Conservation (phyloP, 2,329 filamentous ascomycete genomes). For the Sporothrix variecibatus region DNA sequence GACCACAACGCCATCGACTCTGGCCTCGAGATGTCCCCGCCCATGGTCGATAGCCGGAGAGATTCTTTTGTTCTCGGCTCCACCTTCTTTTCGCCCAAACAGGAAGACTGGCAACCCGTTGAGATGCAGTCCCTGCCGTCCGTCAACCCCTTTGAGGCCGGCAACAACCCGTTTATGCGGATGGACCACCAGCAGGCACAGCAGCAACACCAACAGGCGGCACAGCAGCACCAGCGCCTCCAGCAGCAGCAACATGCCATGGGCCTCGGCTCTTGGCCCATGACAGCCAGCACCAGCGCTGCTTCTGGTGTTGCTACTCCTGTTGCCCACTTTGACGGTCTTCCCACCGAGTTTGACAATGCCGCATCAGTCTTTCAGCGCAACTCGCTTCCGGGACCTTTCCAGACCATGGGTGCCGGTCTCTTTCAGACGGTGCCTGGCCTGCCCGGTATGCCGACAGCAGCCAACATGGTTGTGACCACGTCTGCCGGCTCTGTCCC, state of each 20-base stretch:
- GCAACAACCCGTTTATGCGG: conserved; percentile 68
- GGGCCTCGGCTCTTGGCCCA: conserved; percentile 58
- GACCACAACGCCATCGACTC: conserved; percentile 63
- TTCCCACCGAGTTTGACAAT: conserved; percentile 57
- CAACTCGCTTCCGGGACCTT: conserved; percentile 53
- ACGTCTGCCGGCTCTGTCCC: conserved; percentile 25
- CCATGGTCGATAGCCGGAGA: conserved; percentile 62
- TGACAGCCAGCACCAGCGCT: conserved; percentile 45
- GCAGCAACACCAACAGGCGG: conserved; percentile 23
- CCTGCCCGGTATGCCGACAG: conserved; percentile 55
- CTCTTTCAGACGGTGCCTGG: conserved; percentile 51
- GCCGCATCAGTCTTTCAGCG: conserved; percentile 55
- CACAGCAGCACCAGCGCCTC: not conserved
- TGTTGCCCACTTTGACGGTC: conserved; percentile 68
- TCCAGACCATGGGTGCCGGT: conserved; percentile 51
- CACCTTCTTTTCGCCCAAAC: conserved; percentile 65
- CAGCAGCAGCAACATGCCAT: conserved; percentile 39
- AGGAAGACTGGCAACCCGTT: conserved; percentile 64
- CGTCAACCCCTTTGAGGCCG: conserved; percentile 62
- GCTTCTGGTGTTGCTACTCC: conserved; percentile 73
- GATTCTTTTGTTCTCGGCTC: conserved; percentile 63
- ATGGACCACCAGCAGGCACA: conserved; percentile 53
- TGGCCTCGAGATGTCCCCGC: conserved; percentile 63
- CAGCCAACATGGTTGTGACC: not conserved
- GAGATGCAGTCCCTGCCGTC: conserved; percentile 66